Conservation (phyloP, 1,284 basidiomycete genomes). For the Trametes hirsuta region DNA sequence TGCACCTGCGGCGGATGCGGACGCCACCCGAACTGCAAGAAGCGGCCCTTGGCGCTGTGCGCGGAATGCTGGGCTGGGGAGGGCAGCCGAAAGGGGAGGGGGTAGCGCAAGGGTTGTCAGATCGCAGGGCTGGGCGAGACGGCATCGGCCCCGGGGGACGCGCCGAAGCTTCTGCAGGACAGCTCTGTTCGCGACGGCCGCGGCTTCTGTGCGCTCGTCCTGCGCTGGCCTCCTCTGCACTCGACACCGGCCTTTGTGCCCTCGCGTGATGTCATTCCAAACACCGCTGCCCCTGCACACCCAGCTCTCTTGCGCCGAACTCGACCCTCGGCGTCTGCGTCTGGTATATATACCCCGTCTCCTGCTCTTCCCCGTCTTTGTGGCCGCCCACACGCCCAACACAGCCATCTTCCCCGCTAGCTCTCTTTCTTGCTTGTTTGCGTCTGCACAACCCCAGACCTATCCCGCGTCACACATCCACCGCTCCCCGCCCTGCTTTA, state of each 20-base stretch:
- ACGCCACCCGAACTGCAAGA: neutral
- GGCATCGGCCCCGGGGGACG: neutral
- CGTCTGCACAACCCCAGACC: too few species aligned
- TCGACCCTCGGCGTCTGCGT: too few species aligned
- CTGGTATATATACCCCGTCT: neutral
- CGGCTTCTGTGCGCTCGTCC: neutral
- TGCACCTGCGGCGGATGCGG: too few species aligned
- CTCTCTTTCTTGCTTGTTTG: too few species aligned
- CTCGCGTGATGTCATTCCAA: neutral
- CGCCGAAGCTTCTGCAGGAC: neutral
- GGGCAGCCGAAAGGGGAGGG: neutral
- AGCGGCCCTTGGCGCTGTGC: neutral
- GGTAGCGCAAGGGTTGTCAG: conserved; percentile 18
- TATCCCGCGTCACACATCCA: too few species aligned
- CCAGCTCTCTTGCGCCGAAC: neutral
- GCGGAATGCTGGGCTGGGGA: neutral
- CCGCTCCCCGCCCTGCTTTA: too few species aligned
- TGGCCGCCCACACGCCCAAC: too few species aligned
- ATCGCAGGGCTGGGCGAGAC: neutral
- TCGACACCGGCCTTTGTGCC: neutral
- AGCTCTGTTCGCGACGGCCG: conserved; percentile 1
- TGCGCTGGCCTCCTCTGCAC: neutral
- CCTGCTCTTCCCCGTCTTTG: too few species aligned
- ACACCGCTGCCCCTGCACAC: neutral
- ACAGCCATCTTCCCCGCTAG: too few species aligned